Conservation (phyloP, 768 basidiomycete genomes). For the Boletus edulis region DNA sequence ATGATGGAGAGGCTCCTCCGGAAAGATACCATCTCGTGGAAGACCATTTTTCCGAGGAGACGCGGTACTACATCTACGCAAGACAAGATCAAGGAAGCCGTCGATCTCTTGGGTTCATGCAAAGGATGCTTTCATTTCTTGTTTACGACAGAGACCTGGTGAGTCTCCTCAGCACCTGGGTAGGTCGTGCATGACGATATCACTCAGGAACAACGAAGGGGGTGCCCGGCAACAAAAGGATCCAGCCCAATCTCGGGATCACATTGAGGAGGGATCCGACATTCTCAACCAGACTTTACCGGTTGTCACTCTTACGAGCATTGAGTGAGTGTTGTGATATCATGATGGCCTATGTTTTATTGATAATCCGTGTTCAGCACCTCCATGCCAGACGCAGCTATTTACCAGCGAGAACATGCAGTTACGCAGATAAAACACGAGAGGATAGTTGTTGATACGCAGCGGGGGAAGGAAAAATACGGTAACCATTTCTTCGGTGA, state of each 20-base stretch:
- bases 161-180: not conserved
- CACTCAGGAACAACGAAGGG: not conserved
- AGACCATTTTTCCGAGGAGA: not conserved
- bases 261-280: not conserved
- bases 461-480: no score
- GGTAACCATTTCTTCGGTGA: no score
- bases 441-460: no score
- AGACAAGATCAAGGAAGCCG: not conserved
- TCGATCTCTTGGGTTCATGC: not conserved
- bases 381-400: not conserved
- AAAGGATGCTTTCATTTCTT: not conserved
- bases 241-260: not conserved
- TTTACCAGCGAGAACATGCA: no score
- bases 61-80: not conserved
- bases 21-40: not conserved
- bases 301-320: not conserved
- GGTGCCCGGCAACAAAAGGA: no score
- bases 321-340: not conserved
- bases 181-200: no score
- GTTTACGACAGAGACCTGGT: not conserved
- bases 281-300: not conserved
- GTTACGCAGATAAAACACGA: no score
- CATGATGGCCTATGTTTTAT: no score
- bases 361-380: not conserved
- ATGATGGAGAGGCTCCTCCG: not conserved